These are phyloP conservation scores for Seminavis robusta DNA, from an alignment of 108 stramenopile genomes.

Conservation along the genomic window DNA sequence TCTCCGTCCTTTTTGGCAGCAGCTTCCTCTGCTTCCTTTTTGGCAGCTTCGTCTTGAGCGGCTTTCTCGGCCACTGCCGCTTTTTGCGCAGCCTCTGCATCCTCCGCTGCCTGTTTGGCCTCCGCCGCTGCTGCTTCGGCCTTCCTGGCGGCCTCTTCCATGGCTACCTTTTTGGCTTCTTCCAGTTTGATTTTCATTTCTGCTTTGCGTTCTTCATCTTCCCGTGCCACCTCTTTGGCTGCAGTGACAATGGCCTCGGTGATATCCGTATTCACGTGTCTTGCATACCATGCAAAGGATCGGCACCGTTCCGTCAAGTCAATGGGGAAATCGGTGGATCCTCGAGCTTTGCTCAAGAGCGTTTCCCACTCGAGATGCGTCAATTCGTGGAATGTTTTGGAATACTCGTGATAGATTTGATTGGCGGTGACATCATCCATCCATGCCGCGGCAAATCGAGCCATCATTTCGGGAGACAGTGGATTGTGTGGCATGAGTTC, in stretches of 20 bases:
- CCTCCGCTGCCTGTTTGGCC: background rate
- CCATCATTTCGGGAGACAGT: constrained; percentile 26
- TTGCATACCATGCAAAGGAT: constrained; percentile 69
- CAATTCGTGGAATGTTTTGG: constrained; percentile 17
- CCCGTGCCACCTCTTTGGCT: constrained; percentile 8
- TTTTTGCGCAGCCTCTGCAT: background rate
- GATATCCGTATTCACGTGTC: constrained; percentile 43
- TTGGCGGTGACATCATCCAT: constrained; percentile 47
- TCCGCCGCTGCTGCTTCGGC: background rate
- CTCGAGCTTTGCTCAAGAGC: constrained; percentile 40
- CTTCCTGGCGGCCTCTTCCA: background rate
- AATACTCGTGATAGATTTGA: constrained; percentile 45
- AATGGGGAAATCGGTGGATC: constrained; percentile 35
- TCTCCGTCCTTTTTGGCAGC: constrained; percentile 5
- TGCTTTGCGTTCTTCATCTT: constrained; percentile 2
- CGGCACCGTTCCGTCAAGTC: constrained; percentile 58
- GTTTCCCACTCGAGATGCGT: constrained; percentile 56
- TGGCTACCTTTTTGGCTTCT: background rate
- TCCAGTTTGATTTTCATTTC: constrained; percentile 1
- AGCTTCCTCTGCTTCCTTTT: constrained; percentile 1
- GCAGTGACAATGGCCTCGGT: constrained; percentile 26
- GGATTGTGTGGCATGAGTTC: constrained; percentile 11
- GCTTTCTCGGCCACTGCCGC: background rate
- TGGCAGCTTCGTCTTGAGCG: background rate
- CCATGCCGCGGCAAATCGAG: constrained; percentile 71